Conservation (phyloP, 192 early-diverging fungal species). For the Coemansia sp. region DNA sequence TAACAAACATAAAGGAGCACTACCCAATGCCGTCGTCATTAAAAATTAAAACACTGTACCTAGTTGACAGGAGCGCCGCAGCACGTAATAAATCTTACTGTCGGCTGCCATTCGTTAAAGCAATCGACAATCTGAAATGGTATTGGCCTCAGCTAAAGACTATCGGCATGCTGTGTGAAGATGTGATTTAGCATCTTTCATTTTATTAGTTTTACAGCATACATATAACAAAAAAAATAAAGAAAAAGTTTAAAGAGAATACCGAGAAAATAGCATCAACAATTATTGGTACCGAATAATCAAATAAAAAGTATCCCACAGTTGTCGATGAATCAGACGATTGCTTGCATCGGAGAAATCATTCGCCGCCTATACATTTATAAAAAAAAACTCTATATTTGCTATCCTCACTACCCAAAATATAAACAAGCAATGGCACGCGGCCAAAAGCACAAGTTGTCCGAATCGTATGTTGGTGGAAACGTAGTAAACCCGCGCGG, state of each 20-base stretch:
- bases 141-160: neutral
- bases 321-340: neutral
- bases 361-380: neutral
- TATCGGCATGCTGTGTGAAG: neutral
- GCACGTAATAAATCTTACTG: neutral
- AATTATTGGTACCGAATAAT: neutral
- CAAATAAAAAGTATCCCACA: slow-evolving; percentile 7
- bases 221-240: too few relatives aligned
- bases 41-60: too few relatives aligned
- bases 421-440: neutral
- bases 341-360: neutral
- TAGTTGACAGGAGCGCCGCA: too few relatives aligned
- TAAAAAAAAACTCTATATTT: neutral
- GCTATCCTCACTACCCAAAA: neutral
- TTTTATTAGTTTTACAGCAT: too few relatives aligned
- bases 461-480: slow-evolving; percentile 20
- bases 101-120: neutral
- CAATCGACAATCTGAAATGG: neutral
- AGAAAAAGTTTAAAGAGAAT: too few relatives aligned
- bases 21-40: too few relatives aligned
- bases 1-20: too few relatives aligned
- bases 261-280: neutral
- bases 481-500: slow-evolving; percentile 12
- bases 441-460: slow-evolving; percentile 24
- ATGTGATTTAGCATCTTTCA: too few relatives aligned